These are phyloP conservation scores for Alternaria solani DNA, from an alignment of 2,329 filamentous ascomycete genomes.

Conservation along the genomic window DNA sequence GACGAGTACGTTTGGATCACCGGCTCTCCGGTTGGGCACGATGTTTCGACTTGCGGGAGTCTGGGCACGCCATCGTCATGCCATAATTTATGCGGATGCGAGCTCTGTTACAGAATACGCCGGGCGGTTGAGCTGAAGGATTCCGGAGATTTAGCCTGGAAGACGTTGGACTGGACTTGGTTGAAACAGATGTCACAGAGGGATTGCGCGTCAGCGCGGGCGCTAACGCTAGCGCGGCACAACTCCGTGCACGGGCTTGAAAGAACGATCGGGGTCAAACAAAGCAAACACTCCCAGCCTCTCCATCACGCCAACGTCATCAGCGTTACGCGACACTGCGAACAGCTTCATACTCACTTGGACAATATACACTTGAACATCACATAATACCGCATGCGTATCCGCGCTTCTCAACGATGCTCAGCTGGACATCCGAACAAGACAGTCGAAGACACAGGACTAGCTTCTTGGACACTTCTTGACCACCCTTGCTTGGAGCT, in stretches of 20 bases:
- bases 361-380: not conserved
- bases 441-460: conserved; percentile 26
- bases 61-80: not conserved
- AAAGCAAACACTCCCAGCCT: conserved; percentile 13
- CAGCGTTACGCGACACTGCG: not conserved
- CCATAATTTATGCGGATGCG: not conserved
- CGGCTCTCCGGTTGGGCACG: conserved; percentile 6
- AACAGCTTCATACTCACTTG: conserved; percentile 1
- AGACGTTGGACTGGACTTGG: conserved; percentile 8
- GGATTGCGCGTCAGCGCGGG: conserved; percentile 20
- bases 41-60: conserved; percentile 11
- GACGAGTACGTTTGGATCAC: not conserved
- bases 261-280: conserved; percentile 10
- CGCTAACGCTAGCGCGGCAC: conserved; percentile 7
- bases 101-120: conserved; percentile 9
- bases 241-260: not conserved
- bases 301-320: conserved; percentile 29
- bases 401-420: conserved; percentile 29
- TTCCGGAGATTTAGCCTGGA: conserved; percentile 8
- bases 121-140: conserved; percentile 9
- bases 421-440: conserved; percentile 14
- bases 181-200: conserved; percentile 21
- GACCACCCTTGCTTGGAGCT: conserved; percentile 38
- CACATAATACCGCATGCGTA: conserved; percentile 11
- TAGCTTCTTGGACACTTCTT: conserved; percentile 37